Evolutionary conservation across 2,329 filamentous ascomycete genomes (phyloP).

Genomic region (Alternaria conjuncta): DNA sequence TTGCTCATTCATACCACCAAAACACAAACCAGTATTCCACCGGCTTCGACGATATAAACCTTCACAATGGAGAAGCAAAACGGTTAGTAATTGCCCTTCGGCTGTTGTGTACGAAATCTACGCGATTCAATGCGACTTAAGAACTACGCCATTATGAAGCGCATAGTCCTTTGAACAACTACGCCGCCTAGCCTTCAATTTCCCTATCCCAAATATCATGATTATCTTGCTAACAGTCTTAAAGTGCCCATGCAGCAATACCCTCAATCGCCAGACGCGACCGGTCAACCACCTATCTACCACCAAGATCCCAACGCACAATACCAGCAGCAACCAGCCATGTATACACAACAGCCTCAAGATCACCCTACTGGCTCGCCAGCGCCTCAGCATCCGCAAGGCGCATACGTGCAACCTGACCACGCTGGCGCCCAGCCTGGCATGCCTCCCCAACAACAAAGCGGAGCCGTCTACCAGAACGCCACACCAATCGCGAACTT

Average conservation of each 20-base stretch:
- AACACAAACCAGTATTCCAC: not conserved
- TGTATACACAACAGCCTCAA: slow-evolving; percentile 28
- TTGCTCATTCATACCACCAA: not conserved
- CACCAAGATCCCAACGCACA: slow-evolving; percentile 39
- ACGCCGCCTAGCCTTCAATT: not conserved
- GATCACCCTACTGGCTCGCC: slow-evolving; percentile 25
- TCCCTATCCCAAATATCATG: not conserved
- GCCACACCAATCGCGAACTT: slow-evolving; percentile 44
- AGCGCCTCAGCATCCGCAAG: slow-evolving; percentile 31
- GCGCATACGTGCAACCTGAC: slow-evolving; percentile 23
- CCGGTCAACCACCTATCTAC: slow-evolving; percentile 38
- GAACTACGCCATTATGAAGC: not conserved
- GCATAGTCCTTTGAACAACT: not conserved
- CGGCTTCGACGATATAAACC: not conserved
- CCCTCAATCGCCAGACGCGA: slow-evolving; percentile 40
- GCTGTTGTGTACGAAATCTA: not conserved
- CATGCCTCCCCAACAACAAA: slow-evolving; percentile 44
- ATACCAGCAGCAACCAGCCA: slow-evolving; percentile 8
- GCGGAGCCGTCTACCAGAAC: slow-evolving; percentile 44
- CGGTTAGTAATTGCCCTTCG: slow-evolving; percentile 30
- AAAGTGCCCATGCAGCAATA: slow-evolving; percentile 49
- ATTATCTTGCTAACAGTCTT: slow-evolving; percentile 19
- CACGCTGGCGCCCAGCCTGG: slow-evolving; percentile 26
- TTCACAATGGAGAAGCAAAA: slow-evolving; percentile 46
- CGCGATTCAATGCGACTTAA: not conserved